Conservation (phyloP, 768 basidiomycete species). For the Boletales sp. region DNA sequence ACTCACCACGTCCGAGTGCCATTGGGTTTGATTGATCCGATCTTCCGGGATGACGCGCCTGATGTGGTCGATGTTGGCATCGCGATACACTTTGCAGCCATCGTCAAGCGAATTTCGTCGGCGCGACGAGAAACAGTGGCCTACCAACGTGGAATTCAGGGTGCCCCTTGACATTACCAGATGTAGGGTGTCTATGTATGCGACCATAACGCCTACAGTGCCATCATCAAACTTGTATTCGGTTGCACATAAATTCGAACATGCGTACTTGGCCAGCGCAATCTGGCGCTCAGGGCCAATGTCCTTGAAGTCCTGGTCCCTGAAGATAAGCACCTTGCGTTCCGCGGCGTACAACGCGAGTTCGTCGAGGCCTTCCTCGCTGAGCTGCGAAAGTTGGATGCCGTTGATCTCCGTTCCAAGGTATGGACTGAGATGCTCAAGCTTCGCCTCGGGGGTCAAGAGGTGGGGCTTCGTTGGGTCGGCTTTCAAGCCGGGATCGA, state of each 20-base stretch:
- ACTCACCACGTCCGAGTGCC: slow-evolving; percentile 56
- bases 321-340: slow-evolving; percentile 52
- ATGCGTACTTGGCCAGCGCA: slow-evolving; percentile 41
- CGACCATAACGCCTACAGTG: slow-evolving; percentile 40
- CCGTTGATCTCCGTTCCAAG: slow-evolving; percentile 50
- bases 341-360: slow-evolving; percentile 50
- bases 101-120: neutral
- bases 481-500: slow-evolving; percentile 45
- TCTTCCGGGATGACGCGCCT: slow-evolving; percentile 39
- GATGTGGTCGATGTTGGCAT: slow-evolving; percentile 41
- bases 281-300: slow-evolving; percentile 49
- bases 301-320: slow-evolving; percentile 62
- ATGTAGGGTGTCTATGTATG: slow-evolving; percentile 44
- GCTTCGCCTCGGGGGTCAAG: slow-evolving; percentile 36
- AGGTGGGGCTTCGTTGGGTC: slow-evolving; percentile 51
- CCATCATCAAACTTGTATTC: neutral
- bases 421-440: slow-evolving; percentile 45
- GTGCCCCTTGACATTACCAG: slow-evolving; percentile 51
- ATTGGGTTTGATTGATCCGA: slow-evolving; percentile 40
- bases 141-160: slow-evolving; percentile 58
- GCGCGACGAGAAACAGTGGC: slow-evolving; percentile 8
- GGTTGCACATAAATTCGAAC: neutral
- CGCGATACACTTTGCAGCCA: slow-evolving; percentile 43
- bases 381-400: slow-evolving; percentile 51
- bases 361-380: slow-evolving; percentile 50